Evolutionary conservation across 75 land plant species (phyloP).

Genomic region (Selaginella moellendorffii): DNA sequence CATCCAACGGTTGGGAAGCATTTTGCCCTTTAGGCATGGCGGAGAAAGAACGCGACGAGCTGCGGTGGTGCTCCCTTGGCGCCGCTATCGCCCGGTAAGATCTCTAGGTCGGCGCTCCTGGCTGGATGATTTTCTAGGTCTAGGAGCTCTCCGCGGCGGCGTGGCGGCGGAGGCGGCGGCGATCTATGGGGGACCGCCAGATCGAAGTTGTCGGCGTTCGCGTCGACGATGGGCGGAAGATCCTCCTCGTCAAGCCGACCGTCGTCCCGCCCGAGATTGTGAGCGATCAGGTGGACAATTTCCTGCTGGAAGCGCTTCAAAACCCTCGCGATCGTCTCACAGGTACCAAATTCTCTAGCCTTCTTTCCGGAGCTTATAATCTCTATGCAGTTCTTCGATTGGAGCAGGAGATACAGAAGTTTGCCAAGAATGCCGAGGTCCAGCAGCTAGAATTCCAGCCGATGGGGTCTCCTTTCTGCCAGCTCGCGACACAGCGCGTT

Average conservation of each 20-base stretch:
- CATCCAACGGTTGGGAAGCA: not conserved
- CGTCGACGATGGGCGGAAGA: not conserved
- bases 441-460: constrained; percentile 9
- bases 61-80: not conserved
- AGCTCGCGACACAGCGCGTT: not conserved
- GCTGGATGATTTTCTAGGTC: not conserved
- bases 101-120: not conserved
- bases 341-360: constrained; percentile 16
- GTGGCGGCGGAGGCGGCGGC: not conserved
- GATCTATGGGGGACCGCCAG: not conserved
- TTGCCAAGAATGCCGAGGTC: not conserved
- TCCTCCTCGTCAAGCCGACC: not conserved
- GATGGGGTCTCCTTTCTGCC: not conserved
- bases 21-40: not conserved
- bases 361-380: not conserved
- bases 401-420: constrained; percentile 5
- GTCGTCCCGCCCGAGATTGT: not conserved
- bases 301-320: constrained; percentile 76
- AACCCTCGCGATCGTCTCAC: constrained; percentile 84
- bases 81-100: not conserved
- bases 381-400: not conserved
- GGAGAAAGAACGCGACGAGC: not conserved
- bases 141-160: not conserved
- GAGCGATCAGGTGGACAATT: constrained; percentile 53
- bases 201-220: not conserved